Percentiles rank a stretch among this genome's conserved stretches.
Conservation (phyloP, 371 early-diverging fungal species). For the Mortierella sp. region DNA sequence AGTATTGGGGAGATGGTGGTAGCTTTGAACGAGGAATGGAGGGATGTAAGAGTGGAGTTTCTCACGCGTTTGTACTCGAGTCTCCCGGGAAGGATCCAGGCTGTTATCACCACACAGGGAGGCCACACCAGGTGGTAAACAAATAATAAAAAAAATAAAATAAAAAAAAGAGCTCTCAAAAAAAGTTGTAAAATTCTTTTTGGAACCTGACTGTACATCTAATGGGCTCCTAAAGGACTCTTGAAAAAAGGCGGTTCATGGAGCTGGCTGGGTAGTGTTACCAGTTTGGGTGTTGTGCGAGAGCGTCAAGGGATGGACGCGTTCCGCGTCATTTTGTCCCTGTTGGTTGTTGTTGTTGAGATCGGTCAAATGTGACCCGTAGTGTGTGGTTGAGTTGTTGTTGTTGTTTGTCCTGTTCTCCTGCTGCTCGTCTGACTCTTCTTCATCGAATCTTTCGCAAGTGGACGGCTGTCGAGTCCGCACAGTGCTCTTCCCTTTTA, state of each 20-base stretch:
- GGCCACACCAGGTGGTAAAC: too few relatives aligned
- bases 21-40: too few relatives aligned
- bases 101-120: too few relatives aligned
- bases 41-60: too few relatives aligned
- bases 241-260: background rate
- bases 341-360: background rate
- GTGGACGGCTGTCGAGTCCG: background rate
- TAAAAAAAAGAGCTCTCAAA: too few relatives aligned
- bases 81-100: too few relatives aligned
- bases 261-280: background rate
- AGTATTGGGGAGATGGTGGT: too few relatives aligned
- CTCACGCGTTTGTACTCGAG: too few relatives aligned
- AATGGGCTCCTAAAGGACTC: background rate
- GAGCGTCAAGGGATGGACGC: background rate
- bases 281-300: background rate
- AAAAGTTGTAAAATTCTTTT: too few relatives aligned
- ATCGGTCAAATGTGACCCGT: conserved; percentile 7
- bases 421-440: background rate
- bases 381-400: conserved; percentile 5
- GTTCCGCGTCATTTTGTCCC: background rate
- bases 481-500: background rate
- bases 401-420: background rate
- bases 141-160: too few relatives aligned
- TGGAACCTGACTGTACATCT: background rate
- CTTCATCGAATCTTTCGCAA: background rate